Evolutionary conservation across 352 stramenopile genomes (phyloP).

Genomic region (Phytophthora melonis): DNA sequence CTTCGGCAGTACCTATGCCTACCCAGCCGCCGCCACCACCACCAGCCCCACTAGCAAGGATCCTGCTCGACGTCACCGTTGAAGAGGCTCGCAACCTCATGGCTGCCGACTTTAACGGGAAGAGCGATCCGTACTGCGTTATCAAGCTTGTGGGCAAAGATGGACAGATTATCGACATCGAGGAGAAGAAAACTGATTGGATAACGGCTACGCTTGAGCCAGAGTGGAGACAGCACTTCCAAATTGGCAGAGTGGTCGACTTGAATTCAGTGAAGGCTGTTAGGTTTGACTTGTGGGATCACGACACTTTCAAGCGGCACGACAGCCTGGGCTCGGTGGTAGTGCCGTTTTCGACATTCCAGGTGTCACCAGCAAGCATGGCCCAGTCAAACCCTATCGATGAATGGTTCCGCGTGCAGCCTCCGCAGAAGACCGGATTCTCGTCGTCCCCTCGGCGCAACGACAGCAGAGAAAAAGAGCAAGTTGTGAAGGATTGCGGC

Average conservation of each 20-base stretch:
- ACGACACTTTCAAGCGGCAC: conserved; percentile 62
- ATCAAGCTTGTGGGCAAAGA: conserved; percentile 72
- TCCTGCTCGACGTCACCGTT: conserved; percentile 64
- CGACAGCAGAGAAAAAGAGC: conserved; percentile 47
- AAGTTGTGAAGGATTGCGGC: conserved; percentile 55
- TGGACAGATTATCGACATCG: conserved; percentile 60
- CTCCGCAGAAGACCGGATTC: conserved; percentile 35
- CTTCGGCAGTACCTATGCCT: conserved; percentile 9
- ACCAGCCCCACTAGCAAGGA: conserved; percentile 31
- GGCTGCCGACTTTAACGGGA: conserved; percentile 65
- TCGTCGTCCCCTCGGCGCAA: conserved; percentile 39
- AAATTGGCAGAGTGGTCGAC: conserved; percentile 59
- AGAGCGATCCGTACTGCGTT: conserved; percentile 80
- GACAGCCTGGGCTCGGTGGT: conserved; percentile 66
- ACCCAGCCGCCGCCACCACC: conserved; percentile 22
- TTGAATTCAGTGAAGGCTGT: conserved; percentile 63
- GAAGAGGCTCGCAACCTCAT: conserved; percentile 61
- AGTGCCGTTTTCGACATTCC: conserved; percentile 68
- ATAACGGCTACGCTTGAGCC: conserved; percentile 59
- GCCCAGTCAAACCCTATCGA: conserved; percentile 69
- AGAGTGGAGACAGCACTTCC: conserved; percentile 64
- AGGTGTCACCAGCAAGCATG: conserved; percentile 69
- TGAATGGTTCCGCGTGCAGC: conserved; percentile 72
- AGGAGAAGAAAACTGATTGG: conserved; percentile 66
- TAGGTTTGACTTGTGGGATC: conserved; percentile 69